Conservation (phyloP, 192 early-diverging fungal species). For the Backusella luteola region DNA sequence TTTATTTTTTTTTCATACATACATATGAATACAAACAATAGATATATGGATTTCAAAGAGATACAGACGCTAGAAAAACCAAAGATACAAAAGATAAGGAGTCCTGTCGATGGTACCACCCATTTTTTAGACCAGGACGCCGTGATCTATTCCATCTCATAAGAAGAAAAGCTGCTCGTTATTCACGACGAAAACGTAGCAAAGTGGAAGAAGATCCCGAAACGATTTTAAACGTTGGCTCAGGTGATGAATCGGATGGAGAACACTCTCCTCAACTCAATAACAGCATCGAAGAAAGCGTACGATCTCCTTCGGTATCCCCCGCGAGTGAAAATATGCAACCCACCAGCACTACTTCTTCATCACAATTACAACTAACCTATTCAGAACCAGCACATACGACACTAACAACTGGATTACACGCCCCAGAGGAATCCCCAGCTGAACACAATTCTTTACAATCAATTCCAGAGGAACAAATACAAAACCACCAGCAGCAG, state of each 20-base stretch:
- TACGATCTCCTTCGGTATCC: constrained; percentile 5
- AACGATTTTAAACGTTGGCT: constrained; percentile 16
- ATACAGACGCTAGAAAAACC: constrained; percentile 47
- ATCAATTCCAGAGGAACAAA: background rate
- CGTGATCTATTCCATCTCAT: constrained; percentile 43
- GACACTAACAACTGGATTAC: background rate
- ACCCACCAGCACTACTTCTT: background rate
- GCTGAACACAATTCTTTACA: constrained; percentile 1
- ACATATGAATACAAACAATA: constrained; percentile 13
- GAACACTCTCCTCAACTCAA: background rate
- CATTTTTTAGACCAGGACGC: constrained; percentile 41
- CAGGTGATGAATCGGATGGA: constrained; percentile 11
- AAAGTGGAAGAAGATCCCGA: constrained; percentile 17
- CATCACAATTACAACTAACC: constrained; percentile 14
- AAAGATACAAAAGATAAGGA: constrained; percentile 45
- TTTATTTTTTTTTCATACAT: background rate
- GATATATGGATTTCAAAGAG: constrained; percentile 51
- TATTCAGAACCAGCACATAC: background rate
- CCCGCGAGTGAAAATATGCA: background rate
- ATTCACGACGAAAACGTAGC: constrained; percentile 16
- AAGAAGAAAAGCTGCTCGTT: constrained; percentile 33
- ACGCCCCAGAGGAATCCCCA: background rate
- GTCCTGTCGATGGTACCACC: constrained; percentile 45
- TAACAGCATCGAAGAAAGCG: background rate
- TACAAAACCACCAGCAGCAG: background rate